A percentile compares a stretch with the other conserved stretches of the same genome.
Evolutionary conservation across 345 rosid species (phyloP).

Genomic region (Melaleuca quinquenervia): DNA sequence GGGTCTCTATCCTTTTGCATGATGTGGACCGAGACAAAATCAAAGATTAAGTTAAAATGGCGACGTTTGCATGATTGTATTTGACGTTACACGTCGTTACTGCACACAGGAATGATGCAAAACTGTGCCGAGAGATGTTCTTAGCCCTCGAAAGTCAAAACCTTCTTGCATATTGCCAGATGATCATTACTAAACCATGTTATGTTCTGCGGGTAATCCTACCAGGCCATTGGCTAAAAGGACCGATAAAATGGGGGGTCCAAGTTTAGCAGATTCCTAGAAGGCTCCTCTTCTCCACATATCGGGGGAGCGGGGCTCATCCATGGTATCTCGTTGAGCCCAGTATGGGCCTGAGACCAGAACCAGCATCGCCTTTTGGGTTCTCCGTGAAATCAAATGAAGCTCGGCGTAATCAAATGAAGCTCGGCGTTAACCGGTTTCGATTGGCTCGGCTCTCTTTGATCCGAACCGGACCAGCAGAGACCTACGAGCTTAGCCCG

Average conservation of each 20-base stretch:
- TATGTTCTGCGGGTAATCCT: not conserved
- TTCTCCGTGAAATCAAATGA: not conserved
- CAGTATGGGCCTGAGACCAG: not conserved
- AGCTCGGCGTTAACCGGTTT: not conserved
- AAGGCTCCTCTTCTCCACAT: not conserved
- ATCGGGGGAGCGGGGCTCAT: not conserved
- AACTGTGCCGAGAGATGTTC: not conserved
- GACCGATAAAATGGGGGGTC: not conserved
- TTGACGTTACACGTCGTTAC: not conserved
- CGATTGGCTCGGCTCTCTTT: not conserved
- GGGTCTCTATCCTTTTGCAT: not conserved
- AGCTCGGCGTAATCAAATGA: not conserved
- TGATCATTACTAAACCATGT: not conserved
- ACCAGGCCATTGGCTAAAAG: not conserved
- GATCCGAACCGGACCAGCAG: not conserved
- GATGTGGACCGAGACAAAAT: not conserved
- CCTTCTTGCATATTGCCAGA: not conserved
- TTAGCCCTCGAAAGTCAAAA: not conserved
- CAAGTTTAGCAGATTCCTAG: not conserved
- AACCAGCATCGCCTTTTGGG: not conserved
- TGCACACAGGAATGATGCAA: not conserved
- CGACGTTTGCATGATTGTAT: not conserved
- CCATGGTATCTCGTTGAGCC: not conserved
- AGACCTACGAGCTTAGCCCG: not conserved
- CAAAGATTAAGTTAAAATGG: not conserved